phyloP scores from a whole-genome alignment of 2,329 filamentous ascomycete species.

The Botrytis cinerea region DNA sequence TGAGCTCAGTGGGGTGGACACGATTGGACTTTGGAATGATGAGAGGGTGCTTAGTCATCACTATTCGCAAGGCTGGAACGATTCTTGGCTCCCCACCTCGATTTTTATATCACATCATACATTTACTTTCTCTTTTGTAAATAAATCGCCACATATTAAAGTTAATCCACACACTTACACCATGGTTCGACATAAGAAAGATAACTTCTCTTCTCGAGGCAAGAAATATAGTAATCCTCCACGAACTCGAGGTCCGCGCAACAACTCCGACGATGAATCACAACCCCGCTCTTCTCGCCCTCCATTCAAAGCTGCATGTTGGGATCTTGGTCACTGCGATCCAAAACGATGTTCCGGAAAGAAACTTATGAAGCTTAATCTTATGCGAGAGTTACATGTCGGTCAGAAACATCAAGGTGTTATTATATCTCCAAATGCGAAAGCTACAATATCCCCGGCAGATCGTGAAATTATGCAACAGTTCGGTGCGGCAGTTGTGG shows the following conservation, averaged over 20 bases:
- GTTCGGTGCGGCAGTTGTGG: conserved; percentile 91
- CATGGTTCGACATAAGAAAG: conserved; percentile 98
- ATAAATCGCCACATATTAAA: conserved; percentile 2
- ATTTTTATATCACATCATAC: conserved; percentile 10
- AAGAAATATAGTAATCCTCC: conserved; percentile 67
- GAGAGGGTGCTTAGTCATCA: conserved; percentile 16
- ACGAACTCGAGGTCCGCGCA: conserved; percentile 46
- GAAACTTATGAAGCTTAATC: conserved; percentile 83
- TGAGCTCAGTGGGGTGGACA: conserved; percentile 23
- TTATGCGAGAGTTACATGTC: conserved; percentile 90
- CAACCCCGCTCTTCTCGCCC: conserved; percentile 47
- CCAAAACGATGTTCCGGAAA: conserved; percentile 96
- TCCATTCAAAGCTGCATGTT: conserved; percentile 89
- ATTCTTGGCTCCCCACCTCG: conserved; percentile 16
- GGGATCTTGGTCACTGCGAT: conserved; percentile 97
- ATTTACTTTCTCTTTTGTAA: neutral
- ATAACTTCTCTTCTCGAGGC: conserved; percentile 65
- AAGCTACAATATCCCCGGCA: conserved; percentile 77
- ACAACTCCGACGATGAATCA: conserved; percentile 50
- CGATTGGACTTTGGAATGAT: conserved; percentile 22
- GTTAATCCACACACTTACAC: conserved; percentile 22
- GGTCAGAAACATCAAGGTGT: conserved; percentile 91
- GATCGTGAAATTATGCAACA: conserved; percentile 81
- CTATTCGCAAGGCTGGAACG: conserved; percentile 15
- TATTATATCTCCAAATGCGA: conserved; percentile 93